A percentile compares a stretch with the other conserved stretches of the same genome.
These are phyloP conservation scores for Tuber umbilicatum DNA, from an alignment of 495 filamentous ascomycete genomes.

Conservation along the genomic window DNA sequence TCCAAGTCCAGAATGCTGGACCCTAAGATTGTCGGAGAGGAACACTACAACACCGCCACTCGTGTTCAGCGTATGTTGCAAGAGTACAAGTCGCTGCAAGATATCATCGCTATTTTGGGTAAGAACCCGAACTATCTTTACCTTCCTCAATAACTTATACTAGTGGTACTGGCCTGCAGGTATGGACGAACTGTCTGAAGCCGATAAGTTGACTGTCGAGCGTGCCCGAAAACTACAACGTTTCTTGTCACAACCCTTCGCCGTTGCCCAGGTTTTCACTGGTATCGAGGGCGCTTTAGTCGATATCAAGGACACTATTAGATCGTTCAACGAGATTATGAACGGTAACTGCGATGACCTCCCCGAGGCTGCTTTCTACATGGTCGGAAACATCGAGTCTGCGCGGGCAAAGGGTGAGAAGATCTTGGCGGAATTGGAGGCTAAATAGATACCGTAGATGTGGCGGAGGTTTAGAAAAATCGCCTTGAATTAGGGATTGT, in stretches of 20 bases:
- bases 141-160: conserved; percentile 47
- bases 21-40: conserved; percentile 92
- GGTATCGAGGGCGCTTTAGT: conserved; percentile 96
- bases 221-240: conserved; percentile 99
- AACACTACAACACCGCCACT: conserved; percentile 93
- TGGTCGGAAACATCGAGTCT: conserved; percentile 89
- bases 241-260: conserved; percentile 99
- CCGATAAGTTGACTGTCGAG: conserved; percentile 84
- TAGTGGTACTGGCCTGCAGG: background rate
- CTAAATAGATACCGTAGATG: conserved; percentile 22
- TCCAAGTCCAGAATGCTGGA: conserved; percentile 99
- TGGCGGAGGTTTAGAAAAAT: background rate
- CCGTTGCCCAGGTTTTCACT: conserved; percentile 67
- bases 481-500: background rate
- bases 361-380: conserved; percentile 60
- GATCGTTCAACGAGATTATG: conserved; percentile 96
- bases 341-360: conserved; percentile 91
- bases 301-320: conserved; percentile 96
- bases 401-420: conserved; percentile 97
- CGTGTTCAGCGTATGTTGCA: conserved; percentile 97
- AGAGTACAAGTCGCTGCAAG: conserved; percentile 99
- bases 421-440: conserved; percentile 92
- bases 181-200: background rate
- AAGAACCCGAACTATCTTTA: conserved; percentile 98
- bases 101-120: conserved; percentile 99